Conservation (phyloP, 2,329 filamentous ascomycete genomes). For the Cercospora sp. region DNA sequence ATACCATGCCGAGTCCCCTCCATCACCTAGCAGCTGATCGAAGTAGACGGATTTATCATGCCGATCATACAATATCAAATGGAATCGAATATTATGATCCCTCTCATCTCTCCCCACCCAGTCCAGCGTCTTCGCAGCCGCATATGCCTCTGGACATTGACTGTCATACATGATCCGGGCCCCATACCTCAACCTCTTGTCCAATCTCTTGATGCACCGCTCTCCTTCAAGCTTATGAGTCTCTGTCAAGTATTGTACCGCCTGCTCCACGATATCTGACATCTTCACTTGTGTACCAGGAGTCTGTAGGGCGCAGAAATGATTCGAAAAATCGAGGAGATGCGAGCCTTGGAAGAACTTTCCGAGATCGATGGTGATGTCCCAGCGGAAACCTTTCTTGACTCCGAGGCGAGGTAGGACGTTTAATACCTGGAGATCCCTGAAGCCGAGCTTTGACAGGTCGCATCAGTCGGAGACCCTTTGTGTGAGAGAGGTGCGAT, state of each 20-base stretch:
- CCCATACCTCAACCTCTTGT: not conserved
- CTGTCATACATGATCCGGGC: not conserved
- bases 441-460: not conserved
- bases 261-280: not conserved
- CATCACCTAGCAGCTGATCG: not conserved
- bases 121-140: not conserved
- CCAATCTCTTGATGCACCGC: not conserved
- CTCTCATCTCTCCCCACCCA: not conserved
- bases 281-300: not conserved
- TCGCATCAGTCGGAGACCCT: not conserved
- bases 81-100: not conserved
- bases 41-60: not conserved
- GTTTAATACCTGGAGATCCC: not conserved
- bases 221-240: not conserved
- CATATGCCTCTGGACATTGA: not conserved
- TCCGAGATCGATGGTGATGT: not conserved
- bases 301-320: not conserved
- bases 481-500: not conserved
- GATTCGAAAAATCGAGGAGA: not conserved
- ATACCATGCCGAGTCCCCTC: not conserved
- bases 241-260: not conserved
- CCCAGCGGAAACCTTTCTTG: not conserved
- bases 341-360: not conserved
- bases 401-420: not conserved
- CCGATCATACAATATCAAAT: not conserved